A percentile compares a stretch with the other conserved stretches of the same genome.
Conservation (phyloP, 2,329 filamentous ascomycete genomes). For the Cephalotrichum gorgonifer region DNA sequence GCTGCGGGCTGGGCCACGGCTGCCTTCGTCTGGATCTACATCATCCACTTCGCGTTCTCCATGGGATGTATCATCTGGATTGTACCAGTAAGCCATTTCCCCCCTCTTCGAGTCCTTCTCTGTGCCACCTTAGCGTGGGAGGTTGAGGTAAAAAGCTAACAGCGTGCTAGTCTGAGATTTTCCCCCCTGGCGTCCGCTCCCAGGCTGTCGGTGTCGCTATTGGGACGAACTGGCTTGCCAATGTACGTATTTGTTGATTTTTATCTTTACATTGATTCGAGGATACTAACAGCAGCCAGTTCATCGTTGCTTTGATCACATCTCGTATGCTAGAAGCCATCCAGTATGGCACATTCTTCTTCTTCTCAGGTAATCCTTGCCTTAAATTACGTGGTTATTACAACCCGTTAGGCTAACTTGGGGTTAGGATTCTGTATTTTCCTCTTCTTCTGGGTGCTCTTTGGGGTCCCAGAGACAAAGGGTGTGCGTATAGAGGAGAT, state of each 20-base stretch:
- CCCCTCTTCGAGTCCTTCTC: too few relatives aligned
- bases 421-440: conserved; percentile 6
- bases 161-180: conserved; percentile 52
- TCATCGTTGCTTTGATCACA: conserved; percentile 9
- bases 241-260: neutral
- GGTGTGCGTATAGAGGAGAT: conserved; percentile 46
- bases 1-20: conserved; percentile 17
- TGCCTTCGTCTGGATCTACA: conserved; percentile 32
- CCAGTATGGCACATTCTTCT: conserved; percentile 8
- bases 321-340: conserved; percentile 7
- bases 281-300: conserved; percentile 2
- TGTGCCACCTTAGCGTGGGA: too few relatives aligned
- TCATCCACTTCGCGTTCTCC: conserved; percentile 46
- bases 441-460: conserved; percentile 7
- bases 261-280: neutral
- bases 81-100: too few relatives aligned
- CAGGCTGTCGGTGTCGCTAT: conserved; percentile 43
- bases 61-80: conserved; percentile 44
- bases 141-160: too few relatives aligned
- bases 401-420: neutral
- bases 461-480: conserved; percentile 42
- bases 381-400: neutral
- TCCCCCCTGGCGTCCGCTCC: conserved; percentile 47
- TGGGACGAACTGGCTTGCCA: conserved; percentile 9
- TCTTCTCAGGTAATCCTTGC: conserved; percentile 4